These are phyloP conservation scores for Pontederia paniculata DNA, from an alignment of 176 grass and related monocot species.

Conservation along the genomic window DNA sequence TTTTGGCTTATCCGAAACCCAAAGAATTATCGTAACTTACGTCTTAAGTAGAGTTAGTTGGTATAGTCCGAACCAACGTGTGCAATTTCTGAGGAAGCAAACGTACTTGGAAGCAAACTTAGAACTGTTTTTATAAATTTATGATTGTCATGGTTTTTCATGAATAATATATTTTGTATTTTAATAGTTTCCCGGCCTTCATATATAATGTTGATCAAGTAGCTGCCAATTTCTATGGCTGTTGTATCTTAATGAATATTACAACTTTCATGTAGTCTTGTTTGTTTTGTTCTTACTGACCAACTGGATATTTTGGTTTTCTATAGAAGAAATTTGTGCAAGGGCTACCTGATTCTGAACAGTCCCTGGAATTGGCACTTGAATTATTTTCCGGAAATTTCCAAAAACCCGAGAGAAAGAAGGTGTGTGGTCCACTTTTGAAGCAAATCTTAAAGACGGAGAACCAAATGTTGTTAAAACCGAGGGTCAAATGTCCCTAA, in stretches of 20 bases:
- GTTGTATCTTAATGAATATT: background rate
- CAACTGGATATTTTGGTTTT: slow-evolving; percentile 28
- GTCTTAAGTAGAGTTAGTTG: too few species aligned
- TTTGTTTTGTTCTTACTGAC: slow-evolving; percentile 17
- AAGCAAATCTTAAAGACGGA: slow-evolving; percentile 3
- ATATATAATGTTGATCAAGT: background rate
- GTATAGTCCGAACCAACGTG: too few species aligned
- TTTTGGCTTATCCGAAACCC: too few species aligned
- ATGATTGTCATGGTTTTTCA: background rate
- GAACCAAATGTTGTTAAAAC: too few species aligned
- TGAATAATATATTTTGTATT: background rate
- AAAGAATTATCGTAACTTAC: too few species aligned
- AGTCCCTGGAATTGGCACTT: slow-evolving; percentile 67
- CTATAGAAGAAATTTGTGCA: slow-evolving; percentile 59
- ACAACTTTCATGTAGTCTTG: background rate
- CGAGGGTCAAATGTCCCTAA: too few species aligned
- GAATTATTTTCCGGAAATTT: slow-evolving; percentile 51
- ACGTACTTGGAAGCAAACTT: too few species aligned
- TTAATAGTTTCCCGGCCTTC: background rate
- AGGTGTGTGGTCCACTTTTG: slow-evolving; percentile 38
- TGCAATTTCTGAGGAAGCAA: too few species aligned
- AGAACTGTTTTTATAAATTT: too few species aligned
- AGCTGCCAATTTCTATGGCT: background rate
- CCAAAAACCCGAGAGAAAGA: slow-evolving; percentile 54
- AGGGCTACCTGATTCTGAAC: slow-evolving; percentile 66